Conservation (phyloP, 345 rosid genomes). For the Brassica incana region DNA sequence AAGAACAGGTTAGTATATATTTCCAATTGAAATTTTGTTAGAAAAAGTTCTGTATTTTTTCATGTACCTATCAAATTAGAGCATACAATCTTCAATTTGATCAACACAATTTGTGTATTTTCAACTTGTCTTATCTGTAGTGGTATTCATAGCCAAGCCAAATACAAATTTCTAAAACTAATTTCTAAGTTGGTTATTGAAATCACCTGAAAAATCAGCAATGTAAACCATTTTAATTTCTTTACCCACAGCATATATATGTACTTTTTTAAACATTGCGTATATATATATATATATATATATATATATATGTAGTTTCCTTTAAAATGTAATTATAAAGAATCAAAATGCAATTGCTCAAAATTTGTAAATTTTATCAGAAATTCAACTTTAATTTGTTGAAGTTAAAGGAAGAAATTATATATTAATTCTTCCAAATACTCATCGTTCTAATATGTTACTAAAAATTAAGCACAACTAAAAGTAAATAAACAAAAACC, state of each 20-base stretch:
- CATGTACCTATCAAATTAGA: too few species aligned
- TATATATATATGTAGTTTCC: background rate
- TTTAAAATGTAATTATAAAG: background rate
- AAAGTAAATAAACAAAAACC: background rate
- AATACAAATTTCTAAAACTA: background rate
- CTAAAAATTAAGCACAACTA: background rate
- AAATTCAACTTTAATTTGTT: background rate
- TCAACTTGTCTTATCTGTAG: too few species aligned
- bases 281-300: too few species aligned
- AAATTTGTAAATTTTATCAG: background rate
- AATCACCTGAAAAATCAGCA: background rate
- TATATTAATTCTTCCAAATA: background rate
- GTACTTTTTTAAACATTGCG: too few species aligned
- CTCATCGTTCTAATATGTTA: background rate
- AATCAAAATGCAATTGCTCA: background rate
- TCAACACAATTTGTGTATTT: too few species aligned
- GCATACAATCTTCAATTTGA: too few species aligned
- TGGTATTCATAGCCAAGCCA: too few species aligned
- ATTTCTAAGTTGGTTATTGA: background rate
- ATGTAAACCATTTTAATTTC: background rate
- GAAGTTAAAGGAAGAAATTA: background rate
- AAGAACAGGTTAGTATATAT: too few species aligned
- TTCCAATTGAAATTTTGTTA: too few species aligned
- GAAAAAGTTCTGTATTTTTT: too few species aligned
- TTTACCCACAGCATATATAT: background rate